Evolutionary conservation across 2,329 filamentous ascomycete species (phyloP).

Genomic region (Hawksworthiomyces lignivorus): DNA sequence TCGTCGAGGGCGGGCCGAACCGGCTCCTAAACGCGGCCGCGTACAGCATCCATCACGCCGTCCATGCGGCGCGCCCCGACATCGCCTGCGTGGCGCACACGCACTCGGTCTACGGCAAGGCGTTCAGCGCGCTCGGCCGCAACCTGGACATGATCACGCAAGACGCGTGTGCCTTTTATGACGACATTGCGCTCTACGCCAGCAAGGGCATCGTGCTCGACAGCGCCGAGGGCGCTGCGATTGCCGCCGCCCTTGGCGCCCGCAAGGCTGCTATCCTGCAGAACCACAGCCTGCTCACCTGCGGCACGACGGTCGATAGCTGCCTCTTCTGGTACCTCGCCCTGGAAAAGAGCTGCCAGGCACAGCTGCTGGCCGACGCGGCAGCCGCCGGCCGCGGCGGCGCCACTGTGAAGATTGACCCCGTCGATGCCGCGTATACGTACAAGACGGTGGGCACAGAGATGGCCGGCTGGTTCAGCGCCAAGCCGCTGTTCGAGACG

Average conservation of each 20-base stretch:
- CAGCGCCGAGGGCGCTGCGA: no score
- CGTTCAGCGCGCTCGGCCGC: conserved; percentile 56
- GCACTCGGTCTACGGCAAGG: conserved; percentile 56
- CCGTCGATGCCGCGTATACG: no score
- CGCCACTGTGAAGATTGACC: background rate
- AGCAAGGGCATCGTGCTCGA: no score
- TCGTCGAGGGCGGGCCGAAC: conserved; percentile 49
- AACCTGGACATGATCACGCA: conserved; percentile 62
- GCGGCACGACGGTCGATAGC: background rate
- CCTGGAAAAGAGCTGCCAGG: conserved; percentile 58
- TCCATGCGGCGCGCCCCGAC: conserved; percentile 57
- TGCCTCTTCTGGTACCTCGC: conserved; percentile 40
- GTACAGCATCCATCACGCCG: conserved; percentile 60
- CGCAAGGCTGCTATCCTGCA: background rate
- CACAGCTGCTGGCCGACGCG: conserved; percentile 60
- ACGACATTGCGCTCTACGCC: no score
- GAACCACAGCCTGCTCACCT: background rate
- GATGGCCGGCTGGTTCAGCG: no score
- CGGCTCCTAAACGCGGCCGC: conserved; percentile 57
- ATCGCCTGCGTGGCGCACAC: conserved; percentile 62
- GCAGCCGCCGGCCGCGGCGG: background rate
- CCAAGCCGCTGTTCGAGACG: no score
- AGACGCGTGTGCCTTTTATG: no score
- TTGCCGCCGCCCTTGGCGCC: conserved; percentile 32
- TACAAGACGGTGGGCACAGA: no score